These are phyloP conservation scores for Candolleomyces aberdarensis DNA, from an alignment of 768 basidiomycete species.

Conservation along the genomic window DNA sequence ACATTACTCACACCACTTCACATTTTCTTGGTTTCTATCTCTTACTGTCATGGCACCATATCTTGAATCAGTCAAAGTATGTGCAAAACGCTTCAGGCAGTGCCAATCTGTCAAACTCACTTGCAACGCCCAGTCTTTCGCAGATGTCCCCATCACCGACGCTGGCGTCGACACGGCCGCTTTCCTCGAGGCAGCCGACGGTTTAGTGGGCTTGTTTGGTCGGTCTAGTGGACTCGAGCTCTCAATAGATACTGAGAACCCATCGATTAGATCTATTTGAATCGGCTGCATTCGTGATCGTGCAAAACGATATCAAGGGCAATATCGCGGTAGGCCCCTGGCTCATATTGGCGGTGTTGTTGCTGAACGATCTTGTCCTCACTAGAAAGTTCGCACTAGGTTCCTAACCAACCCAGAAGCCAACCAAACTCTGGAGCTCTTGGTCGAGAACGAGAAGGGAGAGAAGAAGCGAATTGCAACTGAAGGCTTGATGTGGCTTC, in stretches of 20 bases:
- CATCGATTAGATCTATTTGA: constrained; percentile 70
- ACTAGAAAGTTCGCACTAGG: constrained; percentile 85
- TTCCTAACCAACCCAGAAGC: constrained; percentile 62
- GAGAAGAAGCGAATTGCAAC: constrained; percentile 90
- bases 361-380: neutral
- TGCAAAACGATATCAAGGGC: constrained; percentile 83
- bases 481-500: constrained; percentile 90
- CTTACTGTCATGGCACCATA: constrained; percentile 64
- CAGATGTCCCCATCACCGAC: constrained; percentile 83
- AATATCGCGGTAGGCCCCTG: constrained; percentile 74
- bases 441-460: constrained; percentile 79
- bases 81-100: constrained; percentile 7
- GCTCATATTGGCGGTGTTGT: neutral
- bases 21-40: neutral
- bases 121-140: constrained; percentile 73
- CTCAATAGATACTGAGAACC: neutral
- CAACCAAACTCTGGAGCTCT: constrained; percentile 77
- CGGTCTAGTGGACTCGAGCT: constrained; percentile 17
- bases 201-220: constrained; percentile 92
- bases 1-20: neutral
- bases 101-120: neutral
- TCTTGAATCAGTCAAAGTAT: constrained; percentile 65
- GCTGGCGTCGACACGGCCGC: constrained; percentile 83
- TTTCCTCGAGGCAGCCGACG: constrained; percentile 87
- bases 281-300: constrained; percentile 76